Evolutionary conservation across 2,329 filamentous ascomycete species (phyloP), one percentile per base, ranked within the genome.

Genomic region (Botrytis pseudocinerea): DNA sequence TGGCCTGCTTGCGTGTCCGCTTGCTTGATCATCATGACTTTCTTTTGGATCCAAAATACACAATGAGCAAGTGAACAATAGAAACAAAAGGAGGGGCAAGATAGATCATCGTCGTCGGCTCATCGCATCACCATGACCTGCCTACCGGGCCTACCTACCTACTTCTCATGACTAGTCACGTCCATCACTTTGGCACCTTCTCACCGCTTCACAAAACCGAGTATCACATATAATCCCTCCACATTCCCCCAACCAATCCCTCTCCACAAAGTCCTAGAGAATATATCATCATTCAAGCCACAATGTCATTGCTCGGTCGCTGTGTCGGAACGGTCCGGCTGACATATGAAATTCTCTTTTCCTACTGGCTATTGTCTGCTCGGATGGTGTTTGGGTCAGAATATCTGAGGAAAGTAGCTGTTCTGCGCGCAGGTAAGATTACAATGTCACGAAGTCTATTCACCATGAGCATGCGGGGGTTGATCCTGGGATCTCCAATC

Each of bases 321-420:
- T 70, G 40, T 61, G n/a, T 70, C 69, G 69, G 69, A 63, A 63
- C 69, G 59, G 59, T 70, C 69, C 69, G 59, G 69, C 69, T 70
- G 69, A 70, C 69, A 63, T 63, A 63, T 63, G 9, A 12, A 7
- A 32, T 64, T 46, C 61, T 64, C 61, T 22, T 44, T 46, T n/a
- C 40, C 61, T 64, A 64, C 61, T 64, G 61, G 40, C 4, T 16
- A 44, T 46, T 46, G n/a, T 64, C 61, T 40, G 38, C 61, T 42
- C 61, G 61, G 25, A n/a, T 40, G 16, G 38, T 38, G 20, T 62
- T 62, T 40, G 6, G 35, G 7, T 40, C 35, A n/a, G 40, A n/a
- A 35, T 61, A 25, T 25, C 20, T 38, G 20, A 38, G 59, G 38
- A 16, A 20, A 61, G 59, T 12, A 38, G 32, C 38, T 38, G 32